Evolutionary conservation across 352 stramenopile species (phyloP), one percentile per base, ranked within the genome.

Genomic region (Peronospora destructor): DNA sequence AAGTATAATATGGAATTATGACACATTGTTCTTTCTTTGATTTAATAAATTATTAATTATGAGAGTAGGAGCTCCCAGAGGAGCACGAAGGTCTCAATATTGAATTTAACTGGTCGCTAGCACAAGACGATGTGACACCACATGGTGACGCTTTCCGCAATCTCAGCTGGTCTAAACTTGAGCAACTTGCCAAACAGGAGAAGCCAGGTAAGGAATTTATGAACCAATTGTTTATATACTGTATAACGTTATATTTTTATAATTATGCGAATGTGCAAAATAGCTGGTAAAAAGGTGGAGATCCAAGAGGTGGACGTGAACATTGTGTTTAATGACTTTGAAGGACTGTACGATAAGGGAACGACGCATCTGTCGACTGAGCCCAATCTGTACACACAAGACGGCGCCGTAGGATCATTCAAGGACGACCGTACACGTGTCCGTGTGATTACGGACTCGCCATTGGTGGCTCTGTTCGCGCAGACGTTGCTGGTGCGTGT

Each of bases 101-200:
- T 28, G 78, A 92, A 53, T 89, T 92, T 51, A 92, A 92, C 62
- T 92, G 81, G 81, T 90, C 78, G 48, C 64, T 92, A 4, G 81
- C 74, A 0, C 68, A 85, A 33, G 78, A 92, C 54, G 81, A 92
- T 49, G 76, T 92, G 49, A 88, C 76, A 43, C 76, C 81, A 37
- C 71, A 85, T 51, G 76, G 79, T 26, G 78, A 90, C 54, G 77
- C 74, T 12, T 90, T 80, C 63, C 76, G 73, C 41, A 92, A 92
- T 66, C 66, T 90, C 28, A 69, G 54, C 49, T 90, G 71, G 70
- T 54, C 62, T 19, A 83, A 85, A 64, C 72, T 87, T 25, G 42
- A 60, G 19, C 62, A 74, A 42, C 72, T 87, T n/a, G 75, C 74
- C 23, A 76, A 85, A 63, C 72, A 78, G 45, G 58, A 75, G 46